phyloP scores from a whole-genome alignment of 192 early-diverging fungal species.

The Coemansia brasiliensis region DNA sequence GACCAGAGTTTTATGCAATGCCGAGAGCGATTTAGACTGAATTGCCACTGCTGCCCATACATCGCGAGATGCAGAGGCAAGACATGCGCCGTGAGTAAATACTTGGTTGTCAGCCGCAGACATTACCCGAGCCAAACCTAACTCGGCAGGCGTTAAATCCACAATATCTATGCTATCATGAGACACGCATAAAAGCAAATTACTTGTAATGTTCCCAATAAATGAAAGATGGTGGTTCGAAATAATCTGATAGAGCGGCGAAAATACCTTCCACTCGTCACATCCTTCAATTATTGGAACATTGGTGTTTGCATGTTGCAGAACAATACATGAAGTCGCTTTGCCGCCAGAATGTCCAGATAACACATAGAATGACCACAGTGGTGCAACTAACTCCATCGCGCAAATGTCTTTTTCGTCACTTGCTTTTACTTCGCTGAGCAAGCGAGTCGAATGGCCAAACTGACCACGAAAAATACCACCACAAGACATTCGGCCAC shows the following conservation, averaged over 20 bases:
- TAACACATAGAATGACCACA: slow-evolving; percentile 17
- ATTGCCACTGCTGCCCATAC: slow-evolving; percentile 12
- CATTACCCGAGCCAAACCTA: background rate
- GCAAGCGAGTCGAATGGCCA: slow-evolving; percentile 10
- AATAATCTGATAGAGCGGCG: slow-evolving; percentile 6
- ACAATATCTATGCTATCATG: slow-evolving; percentile 9
- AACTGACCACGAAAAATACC: slow-evolving; percentile 22
- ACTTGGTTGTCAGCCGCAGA: slow-evolving; percentile 3
- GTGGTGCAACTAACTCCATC: background rate
- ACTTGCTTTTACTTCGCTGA: background rate
- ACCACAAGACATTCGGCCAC: slow-evolving; percentile 10
- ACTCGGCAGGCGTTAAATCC: background rate
- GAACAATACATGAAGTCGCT: slow-evolving; percentile 3
- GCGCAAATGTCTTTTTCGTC: background rate
- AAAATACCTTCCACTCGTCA: slow-evolving; percentile 18
- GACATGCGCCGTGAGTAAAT: slow-evolving; percentile 30
- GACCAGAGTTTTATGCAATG: background rate
- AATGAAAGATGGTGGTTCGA: slow-evolving; percentile 10
- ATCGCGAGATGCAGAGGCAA: background rate
- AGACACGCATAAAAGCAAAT: slow-evolving; percentile 20
- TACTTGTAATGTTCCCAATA: slow-evolving; percentile 1
- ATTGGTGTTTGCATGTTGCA: slow-evolving; percentile 9
- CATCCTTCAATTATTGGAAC: slow-evolving; percentile 4
- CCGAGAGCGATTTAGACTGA: background rate
- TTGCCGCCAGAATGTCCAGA: background rate